Percentiles rank a stretch among this genome's conserved stretches.
Conservation (phyloP, 352 stramenopile species). For the Globisporangium nodosum region DNA sequence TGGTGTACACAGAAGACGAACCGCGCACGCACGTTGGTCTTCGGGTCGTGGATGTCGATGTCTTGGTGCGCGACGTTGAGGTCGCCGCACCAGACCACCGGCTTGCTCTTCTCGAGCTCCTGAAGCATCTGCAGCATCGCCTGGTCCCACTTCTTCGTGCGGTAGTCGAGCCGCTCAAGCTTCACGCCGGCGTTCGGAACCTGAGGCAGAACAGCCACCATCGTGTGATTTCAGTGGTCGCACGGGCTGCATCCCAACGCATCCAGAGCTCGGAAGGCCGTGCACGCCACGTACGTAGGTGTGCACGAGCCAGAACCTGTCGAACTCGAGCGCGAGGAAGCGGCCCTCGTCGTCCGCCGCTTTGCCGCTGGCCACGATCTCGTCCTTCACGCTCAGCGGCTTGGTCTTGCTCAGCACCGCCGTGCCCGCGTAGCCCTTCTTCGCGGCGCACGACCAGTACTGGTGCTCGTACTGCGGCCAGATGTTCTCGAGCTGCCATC, state of each 20-base stretch:
- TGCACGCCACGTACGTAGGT: conserved; percentile 43
- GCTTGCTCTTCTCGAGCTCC: conserved; percentile 67
- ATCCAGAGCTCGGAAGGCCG: no score
- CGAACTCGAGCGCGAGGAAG: conserved; percentile 74
- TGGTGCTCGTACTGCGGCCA: conserved; percentile 71
- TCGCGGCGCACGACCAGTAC: conserved; percentile 69
- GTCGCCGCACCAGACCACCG: conserved; percentile 82
- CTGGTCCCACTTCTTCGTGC: conserved; percentile 72
- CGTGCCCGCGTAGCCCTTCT: conserved; percentile 79
- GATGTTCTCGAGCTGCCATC: conserved; percentile 42
- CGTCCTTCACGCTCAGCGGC: conserved; percentile 60
- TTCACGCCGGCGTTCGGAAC: conserved; percentile 70
- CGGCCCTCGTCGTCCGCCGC: conserved; percentile 66
- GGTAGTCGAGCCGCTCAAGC: conserved; percentile 65
- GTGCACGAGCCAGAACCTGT: conserved; percentile 79
- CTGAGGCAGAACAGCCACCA: conserved; percentile 2
- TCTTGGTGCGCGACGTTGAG: conserved; percentile 85
- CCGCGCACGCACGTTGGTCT: conserved; percentile 45
- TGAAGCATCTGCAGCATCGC: conserved; percentile 66
- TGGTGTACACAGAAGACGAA: neutral
- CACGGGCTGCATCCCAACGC: no score
- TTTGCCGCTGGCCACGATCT: conserved; percentile 49
- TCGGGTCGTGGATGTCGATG: conserved; percentile 86
- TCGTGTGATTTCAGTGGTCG: no score
- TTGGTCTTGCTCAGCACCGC: conserved; percentile 70